Percentiles rank a stretch among this genome's conserved stretches.
Conservation (phyloP, 306 rosid genomes). For the Sphenostylis stenocarpa region DNA sequence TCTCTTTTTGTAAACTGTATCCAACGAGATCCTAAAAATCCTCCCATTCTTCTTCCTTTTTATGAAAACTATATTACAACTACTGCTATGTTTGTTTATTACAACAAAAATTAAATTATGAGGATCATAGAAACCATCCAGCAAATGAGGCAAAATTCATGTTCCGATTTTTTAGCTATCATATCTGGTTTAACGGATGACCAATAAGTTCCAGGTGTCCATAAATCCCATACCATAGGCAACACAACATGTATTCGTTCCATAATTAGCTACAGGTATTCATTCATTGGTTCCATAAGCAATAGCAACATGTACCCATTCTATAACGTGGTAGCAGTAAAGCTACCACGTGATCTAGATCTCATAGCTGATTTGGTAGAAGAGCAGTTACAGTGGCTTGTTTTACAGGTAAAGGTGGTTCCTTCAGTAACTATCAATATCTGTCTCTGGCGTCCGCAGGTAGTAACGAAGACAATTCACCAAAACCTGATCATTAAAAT, state of each 20-base stretch:
- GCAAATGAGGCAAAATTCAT: constrained; percentile 6
- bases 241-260: constrained; percentile 9
- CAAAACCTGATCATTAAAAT: constrained; percentile 60
- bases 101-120: background rate
- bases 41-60: background rate
- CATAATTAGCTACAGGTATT: constrained; percentile 8
- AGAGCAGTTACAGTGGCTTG: constrained; percentile 31
- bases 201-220: constrained; percentile 6
- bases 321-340: constrained; percentile 26
- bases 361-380: constrained; percentile 19
- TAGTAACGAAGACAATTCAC: constrained; percentile 90
- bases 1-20: background rate
- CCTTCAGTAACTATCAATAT: constrained; percentile 76
- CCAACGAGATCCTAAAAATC: background rate
- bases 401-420: constrained; percentile 25
- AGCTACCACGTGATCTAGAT: constrained; percentile 23
- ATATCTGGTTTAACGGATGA: constrained; percentile 4
- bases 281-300: background rate
- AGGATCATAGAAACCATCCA: background rate
- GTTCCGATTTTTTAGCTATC: background rate
- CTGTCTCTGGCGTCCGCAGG: constrained; percentile 90
- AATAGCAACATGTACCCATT: background rate
- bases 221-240: constrained; percentile 8
- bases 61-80: background rate
- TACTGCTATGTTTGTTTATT: background rate